Evolutionary conservation across 225 moss, liverwort and hornwort genomes (phyloP).

Genomic region (Rhytidiadelphus loreus): DNA sequence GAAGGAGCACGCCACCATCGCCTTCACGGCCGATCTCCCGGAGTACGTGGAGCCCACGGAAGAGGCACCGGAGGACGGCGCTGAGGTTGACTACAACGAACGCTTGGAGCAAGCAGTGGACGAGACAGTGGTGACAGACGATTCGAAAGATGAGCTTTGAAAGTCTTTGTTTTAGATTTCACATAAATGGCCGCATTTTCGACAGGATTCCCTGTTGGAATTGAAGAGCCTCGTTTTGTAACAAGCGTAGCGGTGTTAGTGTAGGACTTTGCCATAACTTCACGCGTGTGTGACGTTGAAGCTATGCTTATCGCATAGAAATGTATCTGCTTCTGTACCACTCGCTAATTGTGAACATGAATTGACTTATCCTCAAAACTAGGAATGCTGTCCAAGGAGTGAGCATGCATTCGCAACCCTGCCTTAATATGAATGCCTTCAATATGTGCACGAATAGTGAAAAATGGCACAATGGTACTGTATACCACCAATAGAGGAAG

Average conservation of each 20-base stretch:
- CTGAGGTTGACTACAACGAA: slow-evolving; percentile 6
- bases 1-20: slow-evolving; percentile 56
- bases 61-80: not conserved
- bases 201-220: not conserved
- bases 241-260: not conserved
- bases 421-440: not conserved
- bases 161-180: not conserved
- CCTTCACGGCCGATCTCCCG: slow-evolving; percentile 53
- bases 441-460: not conserved
- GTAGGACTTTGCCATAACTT: not conserved
- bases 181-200: not conserved
- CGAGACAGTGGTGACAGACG: not conserved
- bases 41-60: slow-evolving; percentile 3
- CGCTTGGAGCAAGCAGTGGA: slow-evolving; percentile 1
- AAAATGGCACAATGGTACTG: not conserved
- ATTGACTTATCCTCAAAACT: not conserved
- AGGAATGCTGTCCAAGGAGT: not conserved
- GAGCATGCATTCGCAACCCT: not conserved
- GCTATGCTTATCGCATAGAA: not conserved
- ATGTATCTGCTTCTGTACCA: not conserved
- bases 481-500: not conserved
- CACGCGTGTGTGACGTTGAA: not conserved
- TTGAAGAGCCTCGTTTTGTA: not conserved
- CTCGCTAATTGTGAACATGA: not conserved
- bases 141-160: slow-evolving; percentile 26